These are phyloP conservation scores for Colletotrichum lupini DNA, from an alignment of 2,329 filamentous ascomycete genomes.

Conservation along the genomic window DNA sequence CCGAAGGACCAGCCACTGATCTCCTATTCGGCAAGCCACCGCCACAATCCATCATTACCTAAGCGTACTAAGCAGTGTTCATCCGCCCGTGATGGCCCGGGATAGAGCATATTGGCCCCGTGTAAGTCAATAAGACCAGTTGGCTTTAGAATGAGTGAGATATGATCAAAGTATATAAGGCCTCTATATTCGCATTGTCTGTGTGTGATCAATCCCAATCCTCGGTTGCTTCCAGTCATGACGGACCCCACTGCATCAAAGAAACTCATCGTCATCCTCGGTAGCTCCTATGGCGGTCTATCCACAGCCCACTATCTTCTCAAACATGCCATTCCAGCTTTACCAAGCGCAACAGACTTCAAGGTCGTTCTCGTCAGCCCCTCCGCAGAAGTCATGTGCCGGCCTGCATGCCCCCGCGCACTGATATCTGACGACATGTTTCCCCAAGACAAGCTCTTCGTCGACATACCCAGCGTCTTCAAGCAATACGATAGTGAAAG, in stretches of 20 bases:
- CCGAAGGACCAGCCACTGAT: not conserved
- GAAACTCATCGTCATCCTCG: conserved; percentile 61
- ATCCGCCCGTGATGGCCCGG: not conserved
- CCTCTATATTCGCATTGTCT: not conserved
- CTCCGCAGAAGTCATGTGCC: conserved; percentile 53
- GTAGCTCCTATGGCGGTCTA: conserved; percentile 63
- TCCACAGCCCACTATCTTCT: conserved; percentile 64
- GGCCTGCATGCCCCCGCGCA: conserved; percentile 57
- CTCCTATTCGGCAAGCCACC: not conserved
- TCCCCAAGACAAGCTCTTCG: conserved; percentile 56
- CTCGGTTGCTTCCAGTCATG: not conserved
- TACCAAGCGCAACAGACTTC: conserved; percentile 48
- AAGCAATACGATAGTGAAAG: conserved; percentile 47
- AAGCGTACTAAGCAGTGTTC: not conserved
- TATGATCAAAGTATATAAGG: too few species aligned
- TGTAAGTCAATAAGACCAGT: not conserved
- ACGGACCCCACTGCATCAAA: not conserved
- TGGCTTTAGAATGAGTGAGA: too few species aligned
- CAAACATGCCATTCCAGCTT: conserved; percentile 59
- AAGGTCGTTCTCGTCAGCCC: conserved; percentile 56
- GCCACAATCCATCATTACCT: not conserved
- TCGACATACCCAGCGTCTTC: conserved; percentile 50
- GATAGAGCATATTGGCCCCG: too few species aligned
- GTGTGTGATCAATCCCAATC: not conserved
- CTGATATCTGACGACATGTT: conserved; percentile 58